Evolutionary conservation across 345 rosid species (phyloP).

Genomic region (Anacardium occidentale): DNA sequence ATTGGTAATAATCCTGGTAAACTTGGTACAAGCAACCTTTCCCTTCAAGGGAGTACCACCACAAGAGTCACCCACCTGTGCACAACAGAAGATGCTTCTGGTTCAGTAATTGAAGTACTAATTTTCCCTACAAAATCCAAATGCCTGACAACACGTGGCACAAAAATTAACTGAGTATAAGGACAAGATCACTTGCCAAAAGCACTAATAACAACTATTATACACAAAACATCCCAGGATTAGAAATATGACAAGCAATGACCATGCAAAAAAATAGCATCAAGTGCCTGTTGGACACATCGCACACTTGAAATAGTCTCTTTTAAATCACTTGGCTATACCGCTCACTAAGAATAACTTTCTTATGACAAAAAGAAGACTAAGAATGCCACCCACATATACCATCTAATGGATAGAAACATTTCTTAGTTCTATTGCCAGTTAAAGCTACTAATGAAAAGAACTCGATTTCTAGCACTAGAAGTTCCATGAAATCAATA

Average conservation of each 20-base stretch:
- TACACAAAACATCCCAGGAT: background rate
- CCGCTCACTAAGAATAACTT: background rate
- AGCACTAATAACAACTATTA: background rate
- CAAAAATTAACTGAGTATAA: background rate
- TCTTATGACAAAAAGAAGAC: no score
- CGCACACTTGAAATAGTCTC: background rate
- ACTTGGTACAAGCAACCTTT: constrained; percentile 76
- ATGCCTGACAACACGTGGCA: background rate
- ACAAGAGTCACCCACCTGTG: constrained; percentile 47
- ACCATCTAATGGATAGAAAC: no score
- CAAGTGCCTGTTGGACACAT: background rate
- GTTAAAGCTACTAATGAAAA: background rate
- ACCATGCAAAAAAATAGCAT: background rate
- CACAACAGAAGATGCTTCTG: constrained; percentile 1
- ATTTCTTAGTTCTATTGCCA: background rate
- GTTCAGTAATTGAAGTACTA: constrained; percentile 12
- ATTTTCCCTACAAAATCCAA: constrained; percentile 1
- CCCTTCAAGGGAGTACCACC: constrained; percentile 53
- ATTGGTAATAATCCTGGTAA: constrained; percentile 73
- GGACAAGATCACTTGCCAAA: background rate
- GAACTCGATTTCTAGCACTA: background rate
- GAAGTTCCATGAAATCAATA: background rate
- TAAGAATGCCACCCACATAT: no score
- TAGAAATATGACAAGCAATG: background rate
- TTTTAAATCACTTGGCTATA: background rate